phyloP scores from a whole-genome alignment of 139 green algal genomes.

The Picocystis salinarum region DNA sequence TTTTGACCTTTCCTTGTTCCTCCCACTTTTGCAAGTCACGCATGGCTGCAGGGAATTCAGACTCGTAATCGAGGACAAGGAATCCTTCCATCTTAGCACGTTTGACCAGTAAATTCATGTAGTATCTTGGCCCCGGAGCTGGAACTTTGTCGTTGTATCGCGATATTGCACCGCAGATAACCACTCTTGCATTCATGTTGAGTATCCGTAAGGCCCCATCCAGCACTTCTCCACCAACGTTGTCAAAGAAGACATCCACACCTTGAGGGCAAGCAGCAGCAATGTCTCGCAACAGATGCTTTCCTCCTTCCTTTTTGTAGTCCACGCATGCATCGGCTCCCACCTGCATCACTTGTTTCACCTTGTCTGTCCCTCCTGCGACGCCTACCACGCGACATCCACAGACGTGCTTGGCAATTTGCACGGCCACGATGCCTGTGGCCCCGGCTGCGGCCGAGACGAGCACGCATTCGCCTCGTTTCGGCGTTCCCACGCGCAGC shows the following conservation, averaged over 20 bases:
- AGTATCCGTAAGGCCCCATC: constrained; percentile 3
- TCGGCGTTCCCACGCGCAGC: constrained; percentile 18
- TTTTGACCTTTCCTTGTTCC: no score
- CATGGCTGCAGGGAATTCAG: no score
- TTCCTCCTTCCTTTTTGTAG: no score
- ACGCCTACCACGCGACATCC: constrained; percentile 24
- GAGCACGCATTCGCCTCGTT: constrained; percentile 13
- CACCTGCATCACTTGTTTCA: neutral
- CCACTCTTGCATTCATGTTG: no score
- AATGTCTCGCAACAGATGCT: no score
- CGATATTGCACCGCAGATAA: no score
- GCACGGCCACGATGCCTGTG: constrained; percentile 21
- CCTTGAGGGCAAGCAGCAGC: constrained; percentile 17
- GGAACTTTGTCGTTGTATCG: no score
- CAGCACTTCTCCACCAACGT: constrained; percentile 21
- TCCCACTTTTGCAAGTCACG: no score
- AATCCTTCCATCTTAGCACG: no score
- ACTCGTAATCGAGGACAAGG: no score
- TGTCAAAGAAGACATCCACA: constrained; percentile 32
- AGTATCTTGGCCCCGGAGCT: no score
- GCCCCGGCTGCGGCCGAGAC: constrained; percentile 14
- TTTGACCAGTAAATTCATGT: no score
- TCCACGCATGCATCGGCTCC: neutral
- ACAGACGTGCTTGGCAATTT: constrained; percentile 21
- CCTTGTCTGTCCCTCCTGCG: constrained; percentile 21